Base-by-base conservation (phyloP, 352 stramenopile genomes). In the Phytophthora hybrid region DNA sequence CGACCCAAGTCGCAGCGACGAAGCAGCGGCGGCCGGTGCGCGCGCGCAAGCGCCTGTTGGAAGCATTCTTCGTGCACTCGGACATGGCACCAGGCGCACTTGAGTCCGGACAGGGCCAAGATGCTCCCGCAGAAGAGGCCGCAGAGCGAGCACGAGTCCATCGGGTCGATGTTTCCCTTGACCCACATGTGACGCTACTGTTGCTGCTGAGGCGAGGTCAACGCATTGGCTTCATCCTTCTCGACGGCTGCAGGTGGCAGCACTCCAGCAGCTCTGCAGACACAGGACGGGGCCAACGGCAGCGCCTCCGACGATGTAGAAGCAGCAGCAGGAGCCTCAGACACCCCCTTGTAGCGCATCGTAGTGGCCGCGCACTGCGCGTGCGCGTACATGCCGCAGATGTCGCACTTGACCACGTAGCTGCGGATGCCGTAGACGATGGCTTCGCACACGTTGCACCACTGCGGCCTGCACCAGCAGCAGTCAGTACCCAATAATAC, bases 381-480 rank as follows among this genome's bases (percentile, higher is more conserved):
- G 68, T 26, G 88, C 16, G 88, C 88, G 63, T 88, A 92, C 84
- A 94, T 95, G 55, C 88, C 87, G 73, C 88, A 95, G 69, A 95
- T 89, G 57, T 95, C 88, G 71, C 88, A 95, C 67, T 81, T 94
- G 64, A 94, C 88, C 21, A 95, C 88, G 67, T 95, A 94, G 73
- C 88, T 95, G 70, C 88, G 87, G 73, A 95, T 95, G 58, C 88
- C 87, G 69, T 94, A 93, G 66, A 94, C 86, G 56, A 92, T 88
- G 21, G 80, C 80, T 53, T 93, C 79, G 72, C 88, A 95, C 62
- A 94, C 80, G 34, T 95, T 95, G 73, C 88, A 95, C 88, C 88
- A 94, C 66, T 93, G 81, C 26, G 85, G 84, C 1, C 85, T 91
- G 61, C n/a, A 29, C 5, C 14, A 66, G 2, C 29, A 67, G 1